Evolutionary conservation across 305 asterid genomes (phyloP).

Genomic region (Solanum hybrid): DNA sequence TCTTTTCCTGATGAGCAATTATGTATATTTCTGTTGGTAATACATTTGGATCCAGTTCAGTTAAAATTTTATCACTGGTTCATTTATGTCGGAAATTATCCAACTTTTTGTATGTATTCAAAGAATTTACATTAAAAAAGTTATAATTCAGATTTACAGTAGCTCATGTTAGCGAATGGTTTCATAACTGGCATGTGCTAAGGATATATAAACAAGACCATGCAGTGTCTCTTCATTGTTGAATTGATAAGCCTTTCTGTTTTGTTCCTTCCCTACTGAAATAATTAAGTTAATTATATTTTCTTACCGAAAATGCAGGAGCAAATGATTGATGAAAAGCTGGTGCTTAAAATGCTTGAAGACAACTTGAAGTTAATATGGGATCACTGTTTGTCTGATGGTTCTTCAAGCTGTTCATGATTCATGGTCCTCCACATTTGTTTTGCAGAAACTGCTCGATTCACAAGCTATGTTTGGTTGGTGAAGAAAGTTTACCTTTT

Average conservation of each 20-base stretch:
- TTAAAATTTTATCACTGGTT: background rate
- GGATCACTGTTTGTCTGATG: constrained; percentile 24
- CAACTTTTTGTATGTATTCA: background rate
- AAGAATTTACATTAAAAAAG: background rate
- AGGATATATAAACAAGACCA: background rate
- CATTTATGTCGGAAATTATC: background rate
- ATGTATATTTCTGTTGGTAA: background rate
- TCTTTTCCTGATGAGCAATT: background rate
- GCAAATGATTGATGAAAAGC: constrained; percentile 12
- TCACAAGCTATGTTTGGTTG: too few relatives aligned
- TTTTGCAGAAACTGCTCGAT: too few relatives aligned
- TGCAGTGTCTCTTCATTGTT: background rate
- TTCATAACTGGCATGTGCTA: background rate
- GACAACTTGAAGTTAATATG: constrained; percentile 33
- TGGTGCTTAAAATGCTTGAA: constrained; percentile 22
- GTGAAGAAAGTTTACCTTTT: too few relatives aligned
- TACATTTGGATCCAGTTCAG: background rate
- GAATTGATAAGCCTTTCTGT: background rate
- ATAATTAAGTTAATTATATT: background rate
- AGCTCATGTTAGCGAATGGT: background rate
- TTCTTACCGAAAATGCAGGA: constrained; percentile 24
- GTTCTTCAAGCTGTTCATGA: constrained; percentile 3
- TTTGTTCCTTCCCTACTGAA: background rate
- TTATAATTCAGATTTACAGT: background rate
- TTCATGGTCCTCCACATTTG: background rate